Conservation (phyloP, 225 moss, liverwort and hornwort species). For the Neckera pumila region DNA sequence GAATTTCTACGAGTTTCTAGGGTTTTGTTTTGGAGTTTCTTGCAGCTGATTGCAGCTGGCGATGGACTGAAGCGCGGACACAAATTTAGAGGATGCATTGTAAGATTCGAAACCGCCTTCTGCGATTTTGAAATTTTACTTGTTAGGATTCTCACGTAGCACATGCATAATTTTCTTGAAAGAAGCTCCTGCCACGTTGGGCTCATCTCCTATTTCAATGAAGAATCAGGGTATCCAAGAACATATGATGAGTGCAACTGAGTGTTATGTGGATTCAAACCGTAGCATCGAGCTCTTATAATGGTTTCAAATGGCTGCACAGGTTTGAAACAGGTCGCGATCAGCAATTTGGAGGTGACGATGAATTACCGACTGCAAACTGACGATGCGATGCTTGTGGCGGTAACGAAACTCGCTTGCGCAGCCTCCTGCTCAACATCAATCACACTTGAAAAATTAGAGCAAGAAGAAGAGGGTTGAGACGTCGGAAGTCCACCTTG, state of each 20-base stretch:
- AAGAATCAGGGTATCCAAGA: neutral
- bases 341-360: neutral
- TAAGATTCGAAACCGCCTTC: neutral
- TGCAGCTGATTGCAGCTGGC: neutral
- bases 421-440: neutral
- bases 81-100: neutral
- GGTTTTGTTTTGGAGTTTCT: neutral
- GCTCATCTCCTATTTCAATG: neutral
- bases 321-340: neutral
- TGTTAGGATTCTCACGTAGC: neutral
- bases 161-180: neutral
- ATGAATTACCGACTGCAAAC: neutral
- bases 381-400: neutral
- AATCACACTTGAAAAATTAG: neutral
- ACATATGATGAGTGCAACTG: neutral
- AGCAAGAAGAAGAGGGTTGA: conserved; percentile 11
- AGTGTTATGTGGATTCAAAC: neutral
- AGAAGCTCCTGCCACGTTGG: neutral
- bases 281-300: neutral
- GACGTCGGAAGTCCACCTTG: neutral
- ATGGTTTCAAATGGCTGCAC: neutral
- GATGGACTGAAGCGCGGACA: neutral
- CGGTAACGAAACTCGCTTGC: neutral
- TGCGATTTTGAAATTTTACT: neutral
- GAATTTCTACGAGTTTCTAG: neutral